Evolutionary conservation across 1,139 yeast species (phyloP).

Genomic region (Candida neerlandica): DNA sequence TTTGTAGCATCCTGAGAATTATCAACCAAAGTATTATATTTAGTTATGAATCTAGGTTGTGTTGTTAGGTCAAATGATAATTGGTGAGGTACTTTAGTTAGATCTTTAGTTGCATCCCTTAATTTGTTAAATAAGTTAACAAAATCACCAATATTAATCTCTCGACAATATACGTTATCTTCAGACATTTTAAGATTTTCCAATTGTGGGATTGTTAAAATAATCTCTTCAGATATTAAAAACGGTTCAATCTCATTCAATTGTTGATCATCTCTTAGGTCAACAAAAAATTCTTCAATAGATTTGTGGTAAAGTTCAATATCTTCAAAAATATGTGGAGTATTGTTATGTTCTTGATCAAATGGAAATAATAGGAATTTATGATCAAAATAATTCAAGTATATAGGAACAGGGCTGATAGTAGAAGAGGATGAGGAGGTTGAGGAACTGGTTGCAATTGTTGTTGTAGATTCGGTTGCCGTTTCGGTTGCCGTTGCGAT

Average conservation of each 20-base stretch:
- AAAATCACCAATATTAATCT: slow-evolving; percentile 36
- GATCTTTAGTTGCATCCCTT: slow-evolving; percentile 18
- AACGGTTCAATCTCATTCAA: slow-evolving; percentile 27
- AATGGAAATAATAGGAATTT: slow-evolving; percentile 29
- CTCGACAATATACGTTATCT: slow-evolving; percentile 39
- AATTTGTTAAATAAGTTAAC: slow-evolving; percentile 31
- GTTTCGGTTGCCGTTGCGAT: not conserved
- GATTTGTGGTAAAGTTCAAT: slow-evolving; percentile 19
- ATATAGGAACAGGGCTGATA: slow-evolving; percentile 4
- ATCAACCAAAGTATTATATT: slow-evolving; percentile 30
- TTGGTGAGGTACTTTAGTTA: slow-evolving; percentile 19
- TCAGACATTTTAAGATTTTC: slow-evolving; percentile 36
- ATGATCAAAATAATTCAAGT: slow-evolving; percentile 18
- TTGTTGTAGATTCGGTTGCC: not conserved
- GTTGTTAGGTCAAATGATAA: slow-evolving; percentile 29
- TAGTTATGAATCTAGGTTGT: slow-evolving; percentile 36
- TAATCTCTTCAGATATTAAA: slow-evolving; percentile 32
- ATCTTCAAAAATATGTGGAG: slow-evolving; percentile 27
- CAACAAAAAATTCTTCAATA: slow-evolving; percentile 29
- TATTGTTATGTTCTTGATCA: slow-evolving; percentile 15
- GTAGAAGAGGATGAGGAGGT: too few species aligned
- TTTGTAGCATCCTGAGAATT: slow-evolving; percentile 19
- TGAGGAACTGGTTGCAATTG: not conserved
- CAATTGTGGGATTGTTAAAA: slow-evolving; percentile 36
- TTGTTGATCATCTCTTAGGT: slow-evolving; percentile 30